Evolutionary conservation across 2,329 filamentous ascomycete species (phyloP).

Genomic region (Teratosphaeria pseudoeucalypti): DNA sequence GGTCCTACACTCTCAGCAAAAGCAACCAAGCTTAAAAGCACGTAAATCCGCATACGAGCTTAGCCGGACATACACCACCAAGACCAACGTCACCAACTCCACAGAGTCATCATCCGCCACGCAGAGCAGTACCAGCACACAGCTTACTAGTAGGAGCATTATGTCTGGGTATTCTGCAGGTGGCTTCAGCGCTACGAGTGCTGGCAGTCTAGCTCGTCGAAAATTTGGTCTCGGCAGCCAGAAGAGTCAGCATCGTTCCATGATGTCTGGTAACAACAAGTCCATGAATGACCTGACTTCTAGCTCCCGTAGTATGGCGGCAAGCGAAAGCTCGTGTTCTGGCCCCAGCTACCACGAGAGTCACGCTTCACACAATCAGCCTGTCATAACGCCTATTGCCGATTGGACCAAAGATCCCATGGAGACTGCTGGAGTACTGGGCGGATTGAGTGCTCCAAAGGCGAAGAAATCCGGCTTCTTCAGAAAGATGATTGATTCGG

Average conservation of each 20-base stretch:
- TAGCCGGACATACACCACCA: constrained; percentile 69
- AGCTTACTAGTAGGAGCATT: constrained; percentile 70
- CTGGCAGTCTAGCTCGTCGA: constrained; percentile 79
- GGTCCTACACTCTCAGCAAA: constrained; percentile 32
- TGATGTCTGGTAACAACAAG: constrained; percentile 13
- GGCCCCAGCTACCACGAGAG: constrained; percentile 67
- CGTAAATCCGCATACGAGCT: constrained; percentile 74
- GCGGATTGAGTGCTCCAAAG: constrained; percentile 66
- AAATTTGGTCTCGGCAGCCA: constrained; percentile 42
- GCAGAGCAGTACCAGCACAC: constrained; percentile 62
- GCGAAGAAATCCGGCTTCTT: constrained; percentile 74
- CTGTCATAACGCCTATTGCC: constrained; percentile 54
- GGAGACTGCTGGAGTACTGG: constrained; percentile 59
- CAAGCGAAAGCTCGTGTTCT: constrained; percentile 38
- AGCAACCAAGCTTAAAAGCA: constrained; percentile 36
- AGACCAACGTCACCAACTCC: constrained; percentile 71
- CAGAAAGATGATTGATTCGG: constrained; percentile 87
- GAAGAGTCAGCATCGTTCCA: constrained; percentile 13
- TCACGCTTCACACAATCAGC: constrained; percentile 50
- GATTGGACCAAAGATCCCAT: constrained; percentile 50
- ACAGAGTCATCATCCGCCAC: constrained; percentile 44
- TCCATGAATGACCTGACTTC: constrained; percentile 18
- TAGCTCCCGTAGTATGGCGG: constrained; percentile 37
- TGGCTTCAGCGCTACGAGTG: constrained; percentile 87
- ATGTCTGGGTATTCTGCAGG: constrained; percentile 92